Percentiles rank a stretch among this genome's conserved stretches.
Conservation (phyloP, 129 eudicot genomes). For the Sambucus nigra region DNA sequence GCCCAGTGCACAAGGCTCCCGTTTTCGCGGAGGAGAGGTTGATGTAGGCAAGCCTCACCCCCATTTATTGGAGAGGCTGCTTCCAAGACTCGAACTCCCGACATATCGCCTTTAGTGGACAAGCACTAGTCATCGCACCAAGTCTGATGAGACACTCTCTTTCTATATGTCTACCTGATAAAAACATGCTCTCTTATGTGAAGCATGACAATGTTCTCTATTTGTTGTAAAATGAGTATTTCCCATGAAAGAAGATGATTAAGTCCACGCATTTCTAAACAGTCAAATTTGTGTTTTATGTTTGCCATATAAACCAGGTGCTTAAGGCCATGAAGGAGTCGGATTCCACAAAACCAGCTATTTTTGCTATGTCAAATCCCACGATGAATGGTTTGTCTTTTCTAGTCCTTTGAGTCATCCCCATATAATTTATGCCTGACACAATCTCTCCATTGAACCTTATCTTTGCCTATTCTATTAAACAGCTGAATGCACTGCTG, state of each 20-base stretch:
- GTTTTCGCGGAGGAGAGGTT: too few species aligned
- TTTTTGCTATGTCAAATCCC: slow-evolving; percentile 99
- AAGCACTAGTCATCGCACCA: too few species aligned
- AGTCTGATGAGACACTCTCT: too few species aligned
- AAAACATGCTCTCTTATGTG: too few species aligned
- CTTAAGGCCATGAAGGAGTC: slow-evolving; percentile 91
- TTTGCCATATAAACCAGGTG: slow-evolving; percentile 38
- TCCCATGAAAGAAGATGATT: not conserved
- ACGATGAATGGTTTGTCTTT: slow-evolving; percentile 72
- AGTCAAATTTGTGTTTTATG: slow-evolving; percentile 12
- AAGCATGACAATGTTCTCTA: too few species aligned
- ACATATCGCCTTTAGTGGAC: too few species aligned
- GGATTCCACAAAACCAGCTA: slow-evolving; percentile 72
- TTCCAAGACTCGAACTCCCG: too few species aligned
- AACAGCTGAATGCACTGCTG: slow-evolving; percentile 97
- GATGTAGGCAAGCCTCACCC: too few species aligned
- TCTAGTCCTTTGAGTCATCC: slow-evolving; percentile 7
- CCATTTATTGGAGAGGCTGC: too few species aligned
- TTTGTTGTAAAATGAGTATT: too few species aligned
- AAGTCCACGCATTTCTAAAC: not conserved
- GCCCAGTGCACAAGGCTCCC: too few species aligned
- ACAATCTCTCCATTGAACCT: slow-evolving; percentile 3
- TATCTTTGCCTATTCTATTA: slow-evolving; percentile 15
- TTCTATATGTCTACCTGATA: too few species aligned
- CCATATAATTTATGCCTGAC: not conserved